Base-by-base conservation (phyloP, 768 basidiomycete genomes). In the Hygrophoropsis aurantiaca region DNA sequence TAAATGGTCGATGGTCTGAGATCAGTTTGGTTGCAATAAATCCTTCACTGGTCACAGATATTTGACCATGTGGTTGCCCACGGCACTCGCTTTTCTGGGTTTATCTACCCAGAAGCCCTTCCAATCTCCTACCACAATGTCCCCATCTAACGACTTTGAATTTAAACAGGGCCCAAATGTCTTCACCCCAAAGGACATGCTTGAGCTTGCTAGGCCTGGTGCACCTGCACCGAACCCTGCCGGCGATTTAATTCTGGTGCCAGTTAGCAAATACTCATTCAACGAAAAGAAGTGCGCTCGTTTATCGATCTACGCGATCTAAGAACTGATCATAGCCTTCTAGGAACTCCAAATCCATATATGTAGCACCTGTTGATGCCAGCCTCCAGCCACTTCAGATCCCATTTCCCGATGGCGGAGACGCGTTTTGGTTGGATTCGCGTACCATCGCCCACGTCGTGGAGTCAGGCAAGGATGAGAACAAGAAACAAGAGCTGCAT, bases 371-470 rank as follows among this genome's bases (percentile, higher is more conserved):
- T 23, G 69, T 90, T 46, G 78, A 79, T 44, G 73, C 78, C 10
- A 62, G 67, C 15, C 68, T 70, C 11, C 61, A 73, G 45, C 74
- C 81, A 1, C 59, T 84, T 32, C 71, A 83, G 50, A 72, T 87
- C 45, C 72, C 81, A 13, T 74, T 90, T 30, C 69, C 77, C 19
- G 79, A 81, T 40, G 86, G 81, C 8, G 89, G 88, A 18, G 83
- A 88, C 37, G 75, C 77, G 2, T 91, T 93, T 68, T 93, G 90
- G 90, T 73, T 93, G 11, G 78, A 82, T 42, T 67, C 75, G 2
- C 75, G 79, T 36, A 87, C 85, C n/a, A 62, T 93, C 49, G 88
- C 75, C 1, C 83, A 87, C 45, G 79, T 83, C 43, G 78, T 87
- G 19, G 76, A 77, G 57, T 73, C 47, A 2, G 61, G 70, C 4